Percentiles rank a stretch among this genome's conserved stretches.
Conservation (phyloP, 192 early-diverging fungal species). For the Allomyces macrogynus region DNA sequence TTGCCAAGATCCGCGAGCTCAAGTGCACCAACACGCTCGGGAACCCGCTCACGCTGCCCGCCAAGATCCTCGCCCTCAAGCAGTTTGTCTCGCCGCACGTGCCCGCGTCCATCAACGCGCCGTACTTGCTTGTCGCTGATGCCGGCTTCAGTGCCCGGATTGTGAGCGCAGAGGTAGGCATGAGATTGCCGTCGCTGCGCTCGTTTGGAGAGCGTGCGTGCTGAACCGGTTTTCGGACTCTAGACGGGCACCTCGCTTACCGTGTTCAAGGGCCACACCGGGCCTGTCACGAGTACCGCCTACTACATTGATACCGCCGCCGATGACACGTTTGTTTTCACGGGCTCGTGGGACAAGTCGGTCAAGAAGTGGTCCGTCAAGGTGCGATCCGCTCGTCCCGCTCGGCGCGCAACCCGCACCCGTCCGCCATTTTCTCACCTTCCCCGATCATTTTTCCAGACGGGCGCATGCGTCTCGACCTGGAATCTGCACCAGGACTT, state of each 20-base stretch:
- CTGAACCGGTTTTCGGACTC: no score
- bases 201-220: no score
- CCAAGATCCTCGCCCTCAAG: not conserved
- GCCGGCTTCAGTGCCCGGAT: not conserved
- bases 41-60: conserved; percentile 12
- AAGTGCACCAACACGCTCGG: conserved; percentile 12
- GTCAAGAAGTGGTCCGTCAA: conserved; percentile 62
- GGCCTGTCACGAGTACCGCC: conserved; percentile 28
- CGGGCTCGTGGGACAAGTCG: conserved; percentile 90
- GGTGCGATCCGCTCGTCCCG: conserved; percentile 12
- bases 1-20: not conserved
- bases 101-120: not conserved
- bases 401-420: no score
- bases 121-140: not conserved
- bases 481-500: conserved; percentile 71
- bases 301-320: conserved; percentile 6
- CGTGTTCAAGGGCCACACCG: conserved; percentile 25
- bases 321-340: conserved; percentile 43
- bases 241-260: conserved; percentile 11
- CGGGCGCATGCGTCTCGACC: conserved; percentile 39
- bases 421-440: no score
- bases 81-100: not conserved
- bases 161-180: not conserved
- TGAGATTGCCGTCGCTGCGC: not conserved
- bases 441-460: conserved; percentile 9